These are phyloP conservation scores for Arbutus unedo DNA, from an alignment of 148 eudicot species.

Conservation along the genomic window DNA sequence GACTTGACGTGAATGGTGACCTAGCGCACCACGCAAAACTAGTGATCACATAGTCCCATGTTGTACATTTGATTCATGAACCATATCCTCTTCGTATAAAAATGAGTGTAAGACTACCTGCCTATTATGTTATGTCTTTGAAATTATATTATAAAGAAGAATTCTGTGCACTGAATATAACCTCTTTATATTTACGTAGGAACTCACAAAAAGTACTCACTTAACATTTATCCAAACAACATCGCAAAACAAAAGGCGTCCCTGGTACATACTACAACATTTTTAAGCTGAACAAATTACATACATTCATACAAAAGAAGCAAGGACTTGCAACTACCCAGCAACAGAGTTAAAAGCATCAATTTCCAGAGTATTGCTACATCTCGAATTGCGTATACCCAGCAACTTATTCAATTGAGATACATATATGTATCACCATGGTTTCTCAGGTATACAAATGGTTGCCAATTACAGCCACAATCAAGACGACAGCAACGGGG, in stretches of 20 bases:
- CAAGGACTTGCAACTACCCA: too few species aligned
- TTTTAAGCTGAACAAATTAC: not conserved
- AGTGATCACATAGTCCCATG: too few species aligned
- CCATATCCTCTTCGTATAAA: not conserved
- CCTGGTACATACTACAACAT: not conserved
- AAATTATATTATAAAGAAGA: too few species aligned
- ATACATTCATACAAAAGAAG: not conserved
- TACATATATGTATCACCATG: not conserved
- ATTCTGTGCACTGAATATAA: too few species aligned
- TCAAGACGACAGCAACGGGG: constrained; percentile 22
- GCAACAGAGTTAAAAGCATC: too few species aligned
- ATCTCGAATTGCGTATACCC: not conserved
- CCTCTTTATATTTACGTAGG: not conserved
- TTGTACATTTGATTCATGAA: not conserved
- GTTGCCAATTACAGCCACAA: constrained; percentile 22
- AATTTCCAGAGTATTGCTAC: too few species aligned
- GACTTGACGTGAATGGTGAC: not conserved
- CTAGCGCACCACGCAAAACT: not conserved
- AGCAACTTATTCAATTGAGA: too few species aligned
- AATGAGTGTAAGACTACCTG: not conserved
- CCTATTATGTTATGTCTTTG: not conserved
- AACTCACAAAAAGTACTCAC: not conserved
- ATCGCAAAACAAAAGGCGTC: not conserved
- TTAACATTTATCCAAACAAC: not conserved
- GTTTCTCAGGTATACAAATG: constrained; percentile 18